Conservation (phyloP, 2,329 filamentous ascomycete species). For the Arthrobotrys sphaeroides region DNA sequence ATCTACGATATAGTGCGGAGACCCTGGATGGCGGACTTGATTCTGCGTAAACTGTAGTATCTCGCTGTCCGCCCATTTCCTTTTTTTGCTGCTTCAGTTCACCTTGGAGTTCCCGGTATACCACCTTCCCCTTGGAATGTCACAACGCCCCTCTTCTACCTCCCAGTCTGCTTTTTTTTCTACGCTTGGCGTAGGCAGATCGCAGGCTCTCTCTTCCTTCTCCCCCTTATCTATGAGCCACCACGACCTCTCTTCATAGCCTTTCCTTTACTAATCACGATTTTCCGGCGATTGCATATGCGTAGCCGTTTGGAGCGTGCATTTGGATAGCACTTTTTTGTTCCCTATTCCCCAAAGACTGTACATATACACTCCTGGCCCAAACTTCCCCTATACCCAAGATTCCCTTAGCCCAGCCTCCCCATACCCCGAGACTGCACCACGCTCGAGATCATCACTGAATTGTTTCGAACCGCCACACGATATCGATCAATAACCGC, state of each 20-base stretch:
- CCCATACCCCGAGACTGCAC: neutral
- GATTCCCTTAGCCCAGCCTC: neutral
- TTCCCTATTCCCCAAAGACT: neutral
- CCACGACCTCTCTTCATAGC: conserved; percentile 55
- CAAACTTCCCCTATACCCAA: neutral
- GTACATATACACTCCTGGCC: neutral
- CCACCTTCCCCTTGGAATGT: neutral
- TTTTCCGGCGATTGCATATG: neutral
- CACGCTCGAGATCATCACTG: neutral
- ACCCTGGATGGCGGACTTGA: conserved; percentile 29
- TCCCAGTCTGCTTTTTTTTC: neutral
- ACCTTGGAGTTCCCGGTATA: conserved; percentile 9
- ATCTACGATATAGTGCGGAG: conserved; percentile 27
- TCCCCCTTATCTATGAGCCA: too few relatives aligned
- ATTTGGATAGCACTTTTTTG: neutral
- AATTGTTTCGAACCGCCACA: neutral
- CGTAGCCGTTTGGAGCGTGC: neutral
- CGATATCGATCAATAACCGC: neutral
- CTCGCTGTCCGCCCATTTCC: neutral
- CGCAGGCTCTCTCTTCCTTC: too few relatives aligned
- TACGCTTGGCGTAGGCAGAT: too few relatives aligned
- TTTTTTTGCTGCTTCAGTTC: neutral
- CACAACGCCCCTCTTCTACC: conserved; percentile 16
- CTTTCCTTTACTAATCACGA: conserved; percentile 41
- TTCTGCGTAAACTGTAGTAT: conserved; percentile 6